Evolutionary conservation across 2,329 filamentous ascomycete genomes (phyloP).

Genomic region (Penicillium decumbens): DNA sequence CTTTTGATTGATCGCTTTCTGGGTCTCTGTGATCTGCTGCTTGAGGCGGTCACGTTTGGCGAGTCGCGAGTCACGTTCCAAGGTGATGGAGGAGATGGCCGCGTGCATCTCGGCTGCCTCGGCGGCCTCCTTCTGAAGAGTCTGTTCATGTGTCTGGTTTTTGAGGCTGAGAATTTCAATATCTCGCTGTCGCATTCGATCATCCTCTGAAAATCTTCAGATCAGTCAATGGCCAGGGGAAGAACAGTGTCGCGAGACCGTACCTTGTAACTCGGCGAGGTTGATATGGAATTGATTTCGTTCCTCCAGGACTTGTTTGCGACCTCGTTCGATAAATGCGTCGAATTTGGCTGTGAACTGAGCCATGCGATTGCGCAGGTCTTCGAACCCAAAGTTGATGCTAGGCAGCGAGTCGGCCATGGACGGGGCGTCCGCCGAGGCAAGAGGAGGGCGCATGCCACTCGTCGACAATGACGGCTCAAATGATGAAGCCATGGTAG

Average conservation of each 20-base stretch:
- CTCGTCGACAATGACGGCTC: constrained; percentile 55
- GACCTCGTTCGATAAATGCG: constrained; percentile 84
- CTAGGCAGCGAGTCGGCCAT: constrained; percentile 70
- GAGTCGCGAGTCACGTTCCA: constrained; percentile 53
- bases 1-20: constrained; percentile 44
- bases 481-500: constrained; percentile 46
- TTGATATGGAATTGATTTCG: constrained; percentile 90
- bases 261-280: constrained; percentile 84
- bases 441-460: constrained; percentile 49
- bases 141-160: constrained; percentile 52
- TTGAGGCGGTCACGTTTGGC: constrained; percentile 54
- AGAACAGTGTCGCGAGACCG: neutral
- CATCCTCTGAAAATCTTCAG: constrained; percentile 62
- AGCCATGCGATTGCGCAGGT: constrained; percentile 89
- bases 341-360: constrained; percentile 90
- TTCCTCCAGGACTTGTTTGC: constrained; percentile 86
- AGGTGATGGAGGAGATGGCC: constrained; percentile 54
- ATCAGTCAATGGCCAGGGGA: neutral
- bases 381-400: constrained; percentile 94
- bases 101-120: constrained; percentile 60
- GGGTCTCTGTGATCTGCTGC: constrained; percentile 51
- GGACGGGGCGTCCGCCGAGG: constrained; percentile 51
- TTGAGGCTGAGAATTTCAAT: constrained; percentile 69
- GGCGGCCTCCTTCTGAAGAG: constrained; percentile 55
- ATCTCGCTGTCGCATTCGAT: constrained; percentile 81